Evolutionary conservation across 768 basidiomycete species (phyloP).

Genomic region (Hericium alpestre): DNA sequence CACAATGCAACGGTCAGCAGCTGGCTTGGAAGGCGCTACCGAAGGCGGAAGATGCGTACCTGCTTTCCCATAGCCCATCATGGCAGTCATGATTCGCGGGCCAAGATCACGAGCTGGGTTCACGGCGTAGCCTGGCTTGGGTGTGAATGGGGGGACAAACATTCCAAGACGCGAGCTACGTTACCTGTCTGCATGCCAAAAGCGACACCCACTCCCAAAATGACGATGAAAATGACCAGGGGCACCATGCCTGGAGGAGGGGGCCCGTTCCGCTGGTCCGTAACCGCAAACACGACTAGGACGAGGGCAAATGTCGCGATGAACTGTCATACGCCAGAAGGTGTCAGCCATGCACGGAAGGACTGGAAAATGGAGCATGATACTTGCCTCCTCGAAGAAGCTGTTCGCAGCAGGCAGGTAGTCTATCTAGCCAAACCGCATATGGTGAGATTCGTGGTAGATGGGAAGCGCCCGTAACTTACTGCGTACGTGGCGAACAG

Average conservation of each 20-base stretch:
- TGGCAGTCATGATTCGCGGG: conserved; percentile 55
- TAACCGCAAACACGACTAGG: conserved; percentile 40
- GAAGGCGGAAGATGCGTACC: not conserved
- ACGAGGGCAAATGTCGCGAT: conserved; percentile 44
- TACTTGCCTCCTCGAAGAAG: conserved; percentile 35
- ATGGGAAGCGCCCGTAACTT: not conserved
- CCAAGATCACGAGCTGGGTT: conserved; percentile 70
- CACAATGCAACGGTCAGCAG: not conserved
- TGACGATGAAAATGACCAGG: conserved; percentile 33
- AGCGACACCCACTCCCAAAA: conserved; percentile 45
- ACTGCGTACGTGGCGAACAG: conserved; percentile 58
- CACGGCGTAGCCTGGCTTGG: conserved; percentile 38
- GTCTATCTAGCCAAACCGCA: conserved; percentile 25
- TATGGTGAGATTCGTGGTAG: not conserved
- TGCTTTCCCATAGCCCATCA: conserved; percentile 30
- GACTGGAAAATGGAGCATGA: not conserved
- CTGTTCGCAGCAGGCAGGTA: conserved; percentile 20
- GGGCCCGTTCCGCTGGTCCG: conserved; percentile 41
- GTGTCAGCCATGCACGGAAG: not conserved
- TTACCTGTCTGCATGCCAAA: conserved; percentile 50
- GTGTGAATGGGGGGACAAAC: not conserved
- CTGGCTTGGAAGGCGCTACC: not conserved
- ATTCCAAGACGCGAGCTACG: not conserved
- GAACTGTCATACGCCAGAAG: conserved; percentile 22
- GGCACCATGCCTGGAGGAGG: conserved; percentile 34